Base-by-base conservation (phyloP, 306 rosid genomes). In the Gastrolobium villosum region DNA sequence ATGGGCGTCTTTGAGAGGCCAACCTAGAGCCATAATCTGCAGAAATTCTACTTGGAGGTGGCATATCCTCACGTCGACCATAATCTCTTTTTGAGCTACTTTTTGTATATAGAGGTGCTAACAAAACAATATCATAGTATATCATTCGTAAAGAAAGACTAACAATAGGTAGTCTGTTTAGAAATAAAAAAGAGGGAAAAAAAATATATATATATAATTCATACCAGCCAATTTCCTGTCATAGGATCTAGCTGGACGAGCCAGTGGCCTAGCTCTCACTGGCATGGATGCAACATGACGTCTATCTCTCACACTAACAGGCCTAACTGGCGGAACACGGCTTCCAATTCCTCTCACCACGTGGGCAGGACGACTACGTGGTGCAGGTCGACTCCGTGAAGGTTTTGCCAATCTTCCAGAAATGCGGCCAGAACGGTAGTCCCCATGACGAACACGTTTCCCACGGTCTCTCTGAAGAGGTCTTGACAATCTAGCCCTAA, bases 401-500 rank as follows among this genome's bases (percentile, higher is more conserved):
- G 94, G 85, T 76, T 88, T 90, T 40, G 60, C 56, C 55, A 74
- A 82, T 78, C 89, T 78, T 13, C 91, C 90, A 79, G 81, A 45
- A 4, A 65, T 74, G n/a, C 81, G 91, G 10, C 89, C 69, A 57
- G 94, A 76, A 46, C 88, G 83, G 66, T 72, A 75, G 78, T 87
- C 97, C 46, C 89, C 90, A 5, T 84, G 98, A 65, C 85, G 75
- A 46, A 64, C 81, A 71, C 85, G 89, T 53, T 86, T 96, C 55
- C 96, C 97, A 82, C 81, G 88, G 20, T 90, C 89, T 76, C 92
- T 86, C 86, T 78, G 92, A 60, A 89, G 88, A 20, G 99, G 99
- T 78, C 96, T 93, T 14, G 98, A 96, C 86, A 96, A 85, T 63
- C 98, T 96, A 61, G 98, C 99, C 88, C 98, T 84, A 26, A 96